Conservation (phyloP, 441 rosid species). For the Pelargonium cotyledonis region DNA sequence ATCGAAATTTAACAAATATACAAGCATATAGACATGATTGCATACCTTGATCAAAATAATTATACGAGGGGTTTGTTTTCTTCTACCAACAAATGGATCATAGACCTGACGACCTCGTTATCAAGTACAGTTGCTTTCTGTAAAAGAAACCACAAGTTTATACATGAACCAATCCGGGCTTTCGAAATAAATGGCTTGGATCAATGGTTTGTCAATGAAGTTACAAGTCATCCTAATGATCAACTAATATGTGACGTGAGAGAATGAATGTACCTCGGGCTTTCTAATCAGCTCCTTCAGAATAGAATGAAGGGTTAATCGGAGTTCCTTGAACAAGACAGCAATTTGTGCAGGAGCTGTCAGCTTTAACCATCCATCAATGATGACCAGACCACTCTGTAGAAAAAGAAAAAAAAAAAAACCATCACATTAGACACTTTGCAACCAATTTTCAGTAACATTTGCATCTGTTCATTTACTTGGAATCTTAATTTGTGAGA, state of each 20-base stretch:
- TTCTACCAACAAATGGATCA: conserved; percentile 64
- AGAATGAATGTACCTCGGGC: conserved; percentile 47
- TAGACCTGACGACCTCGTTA: conserved; percentile 68
- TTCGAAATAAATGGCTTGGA: not conserved
- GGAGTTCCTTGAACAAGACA: conserved; percentile 80
- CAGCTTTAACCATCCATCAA: conserved; percentile 86
- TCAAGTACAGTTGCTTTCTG: conserved; percentile 54
- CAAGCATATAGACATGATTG: not conserved
- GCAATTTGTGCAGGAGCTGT: conserved; percentile 90
- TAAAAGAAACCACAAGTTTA: not conserved
- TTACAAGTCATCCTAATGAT: not conserved
- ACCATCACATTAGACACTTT: not conserved
- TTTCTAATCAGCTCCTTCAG: conserved; percentile 62
- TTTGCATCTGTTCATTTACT: not conserved
- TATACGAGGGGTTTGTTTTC: conserved; percentile 55
- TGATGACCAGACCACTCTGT: conserved; percentile 59
- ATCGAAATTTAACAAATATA: not conserved
- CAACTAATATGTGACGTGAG: not conserved
- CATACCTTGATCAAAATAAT: conserved; percentile 19
- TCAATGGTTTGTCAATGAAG: not conserved
- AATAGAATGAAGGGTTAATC: conserved; percentile 64
- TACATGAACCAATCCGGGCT: conserved; percentile 2
- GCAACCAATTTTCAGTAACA: not conserved
- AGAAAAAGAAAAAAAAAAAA: conserved; percentile 4
- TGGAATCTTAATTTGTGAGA: not conserved